Base-by-base conservation (phyloP, 257 asterid species). In the Gardenia jasminoides region DNA sequence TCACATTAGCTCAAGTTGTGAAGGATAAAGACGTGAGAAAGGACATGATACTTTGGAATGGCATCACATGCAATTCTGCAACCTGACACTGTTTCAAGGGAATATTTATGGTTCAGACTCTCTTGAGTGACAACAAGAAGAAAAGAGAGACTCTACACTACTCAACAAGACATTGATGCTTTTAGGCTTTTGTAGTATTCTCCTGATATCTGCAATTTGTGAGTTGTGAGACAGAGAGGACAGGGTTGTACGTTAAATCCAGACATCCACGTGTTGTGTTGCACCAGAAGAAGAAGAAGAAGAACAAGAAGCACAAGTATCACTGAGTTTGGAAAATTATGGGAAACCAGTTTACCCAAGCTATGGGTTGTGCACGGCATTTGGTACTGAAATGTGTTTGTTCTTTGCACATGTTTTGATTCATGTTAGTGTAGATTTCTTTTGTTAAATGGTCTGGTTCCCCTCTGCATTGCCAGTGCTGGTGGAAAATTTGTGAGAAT, bases 51-150 rank as follows among this genome's bases (percentile, higher is more conserved):
- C 52, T 16, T 48, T 9, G 66, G 77, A 73, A 73, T 73, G 46
- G 9, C 65, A 50, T 73, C 77, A 73, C 77, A 56, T 73, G 77
- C 67, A 48, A 52, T 52, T 31, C 46, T 73, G 67, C 36, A 22
- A 46, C 16, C 26, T 72, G 66, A 3, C 65, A 43, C 65, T 30
- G 30, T 13, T 10, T 6, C 22, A 43, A 11, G 7, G 50, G 74
- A 70, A 3, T 44, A 44, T 6, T 65, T 28, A 28, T 30, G 17
- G 69, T 20, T 64, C 69, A 64, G 2, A 13, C 19, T 64, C 41
- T 24, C 41, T 3, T 12, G 2, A 64, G 22, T 64, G 10, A 28
- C 69, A 62, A 62, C 68, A 8, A n/a, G 39, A n/a, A n/a, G 19
- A n/a, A 62, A 10, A 28, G 7, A 62, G 7, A 62, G 39, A 9